Evolutionary conservation across 2,329 filamentous ascomycete species (phyloP).

Genomic region (Blumeria hordei): DNA sequence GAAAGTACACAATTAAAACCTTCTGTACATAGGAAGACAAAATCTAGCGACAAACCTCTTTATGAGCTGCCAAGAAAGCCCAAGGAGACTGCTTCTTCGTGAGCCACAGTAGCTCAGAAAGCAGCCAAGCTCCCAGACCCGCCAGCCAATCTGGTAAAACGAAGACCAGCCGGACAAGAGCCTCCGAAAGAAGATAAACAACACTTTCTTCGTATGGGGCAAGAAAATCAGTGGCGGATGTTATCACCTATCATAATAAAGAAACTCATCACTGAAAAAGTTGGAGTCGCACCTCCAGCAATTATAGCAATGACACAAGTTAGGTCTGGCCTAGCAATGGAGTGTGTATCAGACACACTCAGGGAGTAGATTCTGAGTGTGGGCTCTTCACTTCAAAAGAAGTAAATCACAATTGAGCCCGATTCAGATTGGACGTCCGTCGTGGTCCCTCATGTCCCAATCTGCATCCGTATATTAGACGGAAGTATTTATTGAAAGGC

Average conservation of each 20-base stretch:
- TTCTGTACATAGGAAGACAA: too few relatives aligned
- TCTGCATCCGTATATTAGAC: background rate
- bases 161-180: background rate
- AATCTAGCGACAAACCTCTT: too few relatives aligned
- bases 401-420: background rate
- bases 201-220: background rate
- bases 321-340: background rate
- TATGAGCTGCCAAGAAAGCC: background rate
- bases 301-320: background rate
- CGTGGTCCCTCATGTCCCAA: background rate
- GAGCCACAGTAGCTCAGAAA: background rate
- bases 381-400: background rate
- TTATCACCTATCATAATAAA: background rate
- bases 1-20: too few relatives aligned
- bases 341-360: background rate
- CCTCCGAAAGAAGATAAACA: background rate
- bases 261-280: background rate
- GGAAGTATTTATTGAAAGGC: too few relatives aligned
- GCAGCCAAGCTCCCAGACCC: background rate
- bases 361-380: background rate
- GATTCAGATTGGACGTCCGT: background rate
- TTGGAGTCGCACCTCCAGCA: background rate
- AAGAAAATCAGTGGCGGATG: background rate
- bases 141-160: background rate
- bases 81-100: background rate